Evolutionary conservation across 495 filamentous ascomycete genomes (phyloP), one percentile per base, ranked within the genome.

Genomic region (Glonium stellatum): DNA sequence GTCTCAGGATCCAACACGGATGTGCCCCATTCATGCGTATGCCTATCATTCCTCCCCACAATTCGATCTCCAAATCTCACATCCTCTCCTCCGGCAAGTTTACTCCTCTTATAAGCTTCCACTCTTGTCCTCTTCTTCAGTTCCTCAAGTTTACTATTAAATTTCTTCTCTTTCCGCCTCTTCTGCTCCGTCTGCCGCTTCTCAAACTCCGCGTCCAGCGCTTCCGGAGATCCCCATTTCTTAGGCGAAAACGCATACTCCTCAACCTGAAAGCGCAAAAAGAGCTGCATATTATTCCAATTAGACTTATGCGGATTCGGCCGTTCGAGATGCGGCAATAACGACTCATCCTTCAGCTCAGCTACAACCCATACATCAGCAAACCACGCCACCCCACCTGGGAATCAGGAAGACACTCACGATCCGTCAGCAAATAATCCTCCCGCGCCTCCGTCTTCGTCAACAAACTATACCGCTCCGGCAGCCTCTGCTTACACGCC

Each of bases 281-380:
- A 98, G 0, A 98, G 82, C 88, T 93, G 93, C 93, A 98, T 97
- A 75, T 93, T 89, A 67, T 96, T 92, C 89, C 90, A 98, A 36
- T 91, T 90, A 0, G 85, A 83, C 69, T 96, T 96, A 71, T 97
- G 92, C 19, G 93, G 93, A 68, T 98, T 98, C 5, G 95, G 93
- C 25, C 83, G 84, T 60, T 88, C 87, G 0, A 98, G 74, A 70
- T 90, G 90, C 0, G 93, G 93, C 3, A 98, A 78, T 10, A 98
- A 76, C 48, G 92, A 89, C 56, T 82, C 79, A 66, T 98, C 93
- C 60, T 83, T 84, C 1, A 97, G 78, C 68, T 97, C 92, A 46
- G 90, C 87, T 90, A 48, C 1, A 22, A 47, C 0, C 21, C 25
- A n/a, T 8, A 46, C n/a, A 22, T 25, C 19, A 61, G 5, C 62